Base-by-base conservation (phyloP, 192 early-diverging fungal genomes). In the Backusella tarrabulga region DNA sequence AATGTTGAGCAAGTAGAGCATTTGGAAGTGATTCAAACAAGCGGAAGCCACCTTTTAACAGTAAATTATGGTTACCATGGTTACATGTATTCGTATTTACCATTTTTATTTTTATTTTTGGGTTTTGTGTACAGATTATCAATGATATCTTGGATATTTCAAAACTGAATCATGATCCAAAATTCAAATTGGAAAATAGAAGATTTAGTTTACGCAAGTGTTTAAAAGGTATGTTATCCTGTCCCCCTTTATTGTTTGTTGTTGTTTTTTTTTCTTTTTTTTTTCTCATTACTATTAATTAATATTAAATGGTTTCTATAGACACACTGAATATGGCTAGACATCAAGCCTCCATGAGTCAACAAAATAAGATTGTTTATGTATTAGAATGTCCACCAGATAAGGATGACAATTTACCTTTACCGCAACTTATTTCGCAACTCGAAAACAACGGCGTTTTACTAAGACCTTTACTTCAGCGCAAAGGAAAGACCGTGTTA, bases 111-210 rank as follows among this genome's bases (percentile, higher is more conserved):
- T 52, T 26, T 73, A 19, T 71, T 68, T n/a, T 38, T 60, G 4
- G 6, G 11, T 71, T 71, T 42, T 23, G n/a, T 71, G 11, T 41
- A 26, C 42, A 87, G 86, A 83, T 87, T 32, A 87, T 87, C 40
- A 87, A 87, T 52, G 86, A 87, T 46, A 85, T 87, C 44, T 60
- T 87, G 44, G 86, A 87, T 44, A 87, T 87, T 56, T 86, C 86
- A 6, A 82, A 85, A 46, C 77, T 87, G 23, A 85, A 87, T 67
- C 86, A 87, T 63, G 85, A 87, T 80, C 85, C 85, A 11, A 85
- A 87, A n/a, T 85, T 87, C 32, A 72, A 84, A 70, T 76, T 87
- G 8, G 86, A 87, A 35, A 81, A 78, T 63, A 80, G 86, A 32
- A 78, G 82, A 15, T 79, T 87, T 60, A 85, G 85, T 73, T 38